Evolutionary conservation across 768 basidiomycete species (phyloP).

Genomic region (Russula griseocarnosa): DNA sequence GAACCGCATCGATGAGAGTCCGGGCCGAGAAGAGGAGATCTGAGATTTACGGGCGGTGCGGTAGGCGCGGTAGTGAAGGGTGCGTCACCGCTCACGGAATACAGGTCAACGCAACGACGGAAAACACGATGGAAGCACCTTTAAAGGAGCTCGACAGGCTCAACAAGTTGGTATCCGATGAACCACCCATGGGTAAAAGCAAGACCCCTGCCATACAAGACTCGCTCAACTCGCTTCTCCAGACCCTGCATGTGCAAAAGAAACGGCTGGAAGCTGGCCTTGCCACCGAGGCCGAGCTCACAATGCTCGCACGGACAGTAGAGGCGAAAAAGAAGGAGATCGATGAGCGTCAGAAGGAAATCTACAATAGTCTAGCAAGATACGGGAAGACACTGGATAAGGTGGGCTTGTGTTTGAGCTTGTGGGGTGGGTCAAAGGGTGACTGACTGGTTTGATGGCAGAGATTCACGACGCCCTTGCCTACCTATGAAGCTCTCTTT

Average conservation of each 20-base stretch:
- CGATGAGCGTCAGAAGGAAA: conserved; percentile 85
- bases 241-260: conserved; percentile 54
- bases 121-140: conserved; percentile 57
- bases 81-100: not conserved
- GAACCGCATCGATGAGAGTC: conserved; percentile 49
- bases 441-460: conserved; percentile 32
- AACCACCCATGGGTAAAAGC: conserved; percentile 41
- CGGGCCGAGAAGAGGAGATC: not conserved
- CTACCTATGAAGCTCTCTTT: conserved; percentile 65
- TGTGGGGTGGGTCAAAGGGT: conserved; percentile 17
- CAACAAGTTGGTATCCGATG: conserved; percentile 52
- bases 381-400: conserved; percentile 90
- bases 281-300: conserved; percentile 47
- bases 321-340: conserved; percentile 78
- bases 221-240: conserved; percentile 62
- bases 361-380: conserved; percentile 69
- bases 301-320: conserved; percentile 51
- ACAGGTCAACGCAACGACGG: not conserved
- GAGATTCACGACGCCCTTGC: conserved; percentile 54
- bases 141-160: conserved; percentile 78
- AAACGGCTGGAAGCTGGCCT: conserved; percentile 47
- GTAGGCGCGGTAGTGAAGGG: no score
- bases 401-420: conserved; percentile 42
- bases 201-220: conserved; percentile 53
- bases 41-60: not conserved